Evolutionary conservation across 2,329 filamentous ascomycete species (phyloP).

Genomic region (Aspergillus calidoustus): DNA sequence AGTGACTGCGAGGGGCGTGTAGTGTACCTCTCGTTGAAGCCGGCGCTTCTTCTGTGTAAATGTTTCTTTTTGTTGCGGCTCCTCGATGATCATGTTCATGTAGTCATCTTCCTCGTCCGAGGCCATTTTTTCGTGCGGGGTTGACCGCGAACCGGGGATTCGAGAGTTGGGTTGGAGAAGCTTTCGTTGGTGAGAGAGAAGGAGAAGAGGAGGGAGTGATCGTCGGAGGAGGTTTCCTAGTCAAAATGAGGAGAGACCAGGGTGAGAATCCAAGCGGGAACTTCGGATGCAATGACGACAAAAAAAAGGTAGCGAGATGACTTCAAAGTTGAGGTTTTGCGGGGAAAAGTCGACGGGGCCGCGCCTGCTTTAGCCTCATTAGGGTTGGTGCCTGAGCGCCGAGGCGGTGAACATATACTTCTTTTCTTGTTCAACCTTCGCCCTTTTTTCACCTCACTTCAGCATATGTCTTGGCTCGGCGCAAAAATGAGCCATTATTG

Average conservation of each 20-base stretch:
- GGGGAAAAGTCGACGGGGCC: slow-evolving; percentile 8
- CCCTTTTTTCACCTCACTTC: too few species aligned
- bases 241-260: background rate
- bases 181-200: background rate
- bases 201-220: background rate
- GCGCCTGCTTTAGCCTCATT: slow-evolving; percentile 11
- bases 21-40: slow-evolving; percentile 54
- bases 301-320: background rate
- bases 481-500: too few species aligned
- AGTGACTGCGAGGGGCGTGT: background rate
- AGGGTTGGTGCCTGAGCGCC: background rate
- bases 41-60: slow-evolving; percentile 64
- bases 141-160: slow-evolving; percentile 2
- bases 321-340: background rate
- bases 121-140: slow-evolving; percentile 16
- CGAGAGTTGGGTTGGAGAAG: background rate
- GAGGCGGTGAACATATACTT: too few species aligned
- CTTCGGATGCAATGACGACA: background rate
- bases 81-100: slow-evolving; percentile 91
- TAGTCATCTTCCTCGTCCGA: slow-evolving; percentile 85
- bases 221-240: background rate
- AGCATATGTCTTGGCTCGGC: too few species aligned
- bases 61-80: slow-evolving; percentile 65
- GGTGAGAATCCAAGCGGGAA: background rate
- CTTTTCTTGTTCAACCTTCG: too few species aligned